Percentiles rank a stretch among this genome's conserved stretches.
Conservation (phyloP, 306 rosid genomes). For the Argentina anserina region DNA sequence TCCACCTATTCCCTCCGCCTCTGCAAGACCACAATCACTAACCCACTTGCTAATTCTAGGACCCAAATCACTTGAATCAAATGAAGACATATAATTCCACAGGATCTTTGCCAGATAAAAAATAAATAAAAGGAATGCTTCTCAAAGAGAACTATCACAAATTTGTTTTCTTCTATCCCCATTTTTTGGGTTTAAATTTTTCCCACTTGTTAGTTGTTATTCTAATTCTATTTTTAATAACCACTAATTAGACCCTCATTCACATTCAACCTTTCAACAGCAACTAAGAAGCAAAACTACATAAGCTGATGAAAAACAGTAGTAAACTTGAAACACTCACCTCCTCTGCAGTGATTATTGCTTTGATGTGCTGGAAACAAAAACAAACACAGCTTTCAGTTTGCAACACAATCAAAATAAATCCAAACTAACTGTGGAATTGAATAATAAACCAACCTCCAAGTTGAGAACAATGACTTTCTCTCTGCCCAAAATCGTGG, state of each 20-base stretch:
- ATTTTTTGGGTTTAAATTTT: not conserved
- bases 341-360: constrained; percentile 79
- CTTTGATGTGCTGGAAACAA: constrained; percentile 72
- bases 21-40: constrained; percentile 3
- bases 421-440: not conserved
- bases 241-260: not conserved
- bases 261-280: not conserved
- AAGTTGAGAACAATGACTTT: constrained; percentile 79
- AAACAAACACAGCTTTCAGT: not conserved
- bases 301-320: not conserved
- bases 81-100: not conserved
- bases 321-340: constrained; percentile 19
- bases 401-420: not conserved
- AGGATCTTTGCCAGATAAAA: not conserved
- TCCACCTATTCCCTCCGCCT: constrained; percentile 1
- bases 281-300: too few species aligned
- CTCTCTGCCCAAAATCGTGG: constrained; percentile 72
- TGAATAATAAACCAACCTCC: constrained; percentile 42
- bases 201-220: not conserved
- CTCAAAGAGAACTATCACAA: not conserved
- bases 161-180: not conserved
- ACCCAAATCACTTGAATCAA: not conserved
- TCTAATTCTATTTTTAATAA: not conserved
- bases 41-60: not conserved
- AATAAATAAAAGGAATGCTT: not conserved